Base-by-base conservation (phyloP, 2,329 filamentous ascomycete species). In the Beauveria pseudobassiana region DNA sequence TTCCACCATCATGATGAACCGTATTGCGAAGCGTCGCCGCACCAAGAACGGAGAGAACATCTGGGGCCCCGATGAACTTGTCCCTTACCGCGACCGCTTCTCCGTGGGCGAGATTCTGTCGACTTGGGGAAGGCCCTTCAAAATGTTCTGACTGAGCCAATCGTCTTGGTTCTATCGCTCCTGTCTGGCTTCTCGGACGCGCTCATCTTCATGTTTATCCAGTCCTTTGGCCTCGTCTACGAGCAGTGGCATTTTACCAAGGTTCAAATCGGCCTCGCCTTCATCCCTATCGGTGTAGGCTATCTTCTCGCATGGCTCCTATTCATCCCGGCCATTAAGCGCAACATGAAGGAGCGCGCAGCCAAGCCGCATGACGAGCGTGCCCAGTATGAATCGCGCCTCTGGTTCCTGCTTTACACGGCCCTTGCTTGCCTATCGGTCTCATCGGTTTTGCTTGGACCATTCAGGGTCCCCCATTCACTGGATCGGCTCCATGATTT, bases 131-230 rank as follows among this genome's bases (percentile, higher is more conserved):
- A 84, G 87, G 0, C 87, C 88, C 0, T 91, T 90, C 73, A 81
- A 81, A 68, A 89, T 91, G 84, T 88, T 70, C 65, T 88, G 40
- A 88, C 84, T 1, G 89, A 92, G 74, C 88, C 89, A 4, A 91
- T 91, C 62, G 88, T 91, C 12, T 76, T 88, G 18, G 83, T 82
- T 43, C 77, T 91, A 5, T 90, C 88, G 1, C 79, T 91, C 0
- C 83, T 91, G 5, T 87, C 83, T 3, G 88, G 88, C 38, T 91
- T 91, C 77, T 85, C 82, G 10, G 88, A 91, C 63, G 87, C 87
- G 3, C 81, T 91, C 4, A 90, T 91, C 73, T 91, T 91, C 77
- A 89, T 89, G 78, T 89, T 88, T 71, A 84, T 91, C 59, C 86
- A 91, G 70, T 88, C 85, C 0, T 91, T 90, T 66, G 74, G 77